Conservation (phyloP, 495 filamentous ascomycete genomes). For the Thozetella sp. region DNA sequence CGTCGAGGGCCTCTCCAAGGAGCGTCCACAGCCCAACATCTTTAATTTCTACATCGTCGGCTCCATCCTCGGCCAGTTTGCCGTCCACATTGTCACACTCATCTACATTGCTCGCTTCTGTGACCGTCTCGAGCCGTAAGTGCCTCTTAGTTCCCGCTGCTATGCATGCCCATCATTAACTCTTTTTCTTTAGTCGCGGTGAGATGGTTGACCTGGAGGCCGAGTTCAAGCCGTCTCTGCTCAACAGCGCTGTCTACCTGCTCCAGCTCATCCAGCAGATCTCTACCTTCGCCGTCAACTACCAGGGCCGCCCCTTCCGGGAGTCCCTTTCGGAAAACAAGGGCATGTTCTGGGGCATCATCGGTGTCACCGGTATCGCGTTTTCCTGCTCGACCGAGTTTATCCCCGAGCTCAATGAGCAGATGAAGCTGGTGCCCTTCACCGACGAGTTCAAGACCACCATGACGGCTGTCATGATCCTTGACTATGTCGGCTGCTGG, state of each 20-base stretch:
- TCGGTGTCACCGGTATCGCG: slow-evolving; percentile 84
- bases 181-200: slow-evolving; percentile 55
- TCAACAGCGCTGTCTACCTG: slow-evolving; percentile 97
- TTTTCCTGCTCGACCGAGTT: slow-evolving; percentile 98
- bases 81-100: slow-evolving; percentile 90
- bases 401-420: slow-evolving; percentile 91
- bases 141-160: slow-evolving; percentile 14
- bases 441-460: slow-evolving; percentile 84
- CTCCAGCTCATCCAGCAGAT: slow-evolving; percentile 99
- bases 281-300: slow-evolving; percentile 99
- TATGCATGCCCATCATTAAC: neutral
- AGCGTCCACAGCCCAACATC: slow-evolving; percentile 96
- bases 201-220: slow-evolving; percentile 86
- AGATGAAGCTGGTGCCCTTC: slow-evolving; percentile 93
- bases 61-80: slow-evolving; percentile 96
- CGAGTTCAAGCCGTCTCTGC: slow-evolving; percentile 90
- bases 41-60: slow-evolving; percentile 99
- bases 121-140: slow-evolving; percentile 78
- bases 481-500: slow-evolving; percentile 91
- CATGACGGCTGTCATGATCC: slow-evolving; percentile 80
- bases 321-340: slow-evolving; percentile 94
- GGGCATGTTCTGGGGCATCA: slow-evolving; percentile 96
- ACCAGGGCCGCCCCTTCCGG: slow-evolving; percentile 97
- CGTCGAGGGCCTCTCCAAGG: slow-evolving; percentile 93
- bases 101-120: slow-evolving; percentile 95